Conservation (phyloP, 805 yeast genomes). For the Saccharomycopsis microspora region DNA sequence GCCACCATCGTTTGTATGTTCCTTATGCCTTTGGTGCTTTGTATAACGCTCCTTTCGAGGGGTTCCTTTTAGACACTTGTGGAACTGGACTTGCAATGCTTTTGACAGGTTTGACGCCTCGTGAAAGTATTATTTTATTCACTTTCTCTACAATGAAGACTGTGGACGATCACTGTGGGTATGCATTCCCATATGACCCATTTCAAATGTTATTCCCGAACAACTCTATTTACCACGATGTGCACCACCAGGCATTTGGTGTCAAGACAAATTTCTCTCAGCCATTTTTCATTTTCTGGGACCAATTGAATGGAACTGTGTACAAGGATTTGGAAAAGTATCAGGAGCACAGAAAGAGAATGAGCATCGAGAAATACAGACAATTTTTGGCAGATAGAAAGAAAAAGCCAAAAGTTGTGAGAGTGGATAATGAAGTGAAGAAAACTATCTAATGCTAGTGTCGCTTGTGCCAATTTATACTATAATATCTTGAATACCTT, state of each 20-base stretch:
- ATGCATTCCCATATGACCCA: constrained; percentile 81
- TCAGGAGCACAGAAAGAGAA: constrained; percentile 49
- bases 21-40: constrained; percentile 97
- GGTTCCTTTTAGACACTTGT: constrained; percentile 79
- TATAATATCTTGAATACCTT: no score
- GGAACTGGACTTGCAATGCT: constrained; percentile 84
- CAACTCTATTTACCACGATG: constrained; percentile 91
- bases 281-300: constrained; percentile 97
- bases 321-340: constrained; percentile 58
- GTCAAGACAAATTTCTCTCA: constrained; percentile 87
- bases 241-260: constrained; percentile 95
- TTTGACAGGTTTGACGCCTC: constrained; percentile 50
- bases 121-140: constrained; percentile 66
- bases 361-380: constrained; percentile 56
- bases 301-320: constrained; percentile 56
- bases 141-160: constrained; percentile 92
- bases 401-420: constrained; percentile 1
- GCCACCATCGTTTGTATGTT: constrained; percentile 88
- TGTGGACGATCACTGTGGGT: constrained; percentile 98
- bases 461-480: no score
- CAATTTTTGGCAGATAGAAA: constrained; percentile 38
- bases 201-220: constrained; percentile 90
- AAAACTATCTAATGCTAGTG: not conserved
- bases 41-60: constrained; percentile 90
- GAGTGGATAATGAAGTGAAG: not conserved